Evolutionary conservation across 345 rosid genomes (phyloP).

Genomic region (Sonneratia caseolaris): DNA sequence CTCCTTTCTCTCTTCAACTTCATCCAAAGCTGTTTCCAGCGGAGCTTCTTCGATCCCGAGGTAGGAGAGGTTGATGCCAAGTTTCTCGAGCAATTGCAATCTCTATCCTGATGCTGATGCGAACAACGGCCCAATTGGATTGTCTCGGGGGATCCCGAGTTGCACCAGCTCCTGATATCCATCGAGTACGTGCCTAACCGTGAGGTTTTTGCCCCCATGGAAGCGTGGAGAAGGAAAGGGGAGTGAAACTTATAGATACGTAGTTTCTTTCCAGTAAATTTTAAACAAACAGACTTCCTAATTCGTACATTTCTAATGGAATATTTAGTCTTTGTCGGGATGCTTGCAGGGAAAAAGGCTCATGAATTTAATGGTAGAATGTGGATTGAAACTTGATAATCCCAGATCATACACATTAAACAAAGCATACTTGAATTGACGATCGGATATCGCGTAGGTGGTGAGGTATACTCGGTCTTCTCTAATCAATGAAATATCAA

Average conservation of each 20-base stretch:
- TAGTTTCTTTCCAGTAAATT: too few species aligned
- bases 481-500: too few species aligned
- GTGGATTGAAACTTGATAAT: too few species aligned
- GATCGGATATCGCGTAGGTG: too few species aligned
- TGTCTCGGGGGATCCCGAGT: slow-evolving; percentile 5
- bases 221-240: background rate
- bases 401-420: too few species aligned
- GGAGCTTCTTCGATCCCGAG: slow-evolving; percentile 13
- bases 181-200: background rate
- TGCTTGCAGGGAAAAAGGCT: background rate
- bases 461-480: too few species aligned
- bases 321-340: background rate
- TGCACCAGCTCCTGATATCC: slow-evolving; percentile 19
- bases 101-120: background rate
- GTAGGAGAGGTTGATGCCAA: background rate
- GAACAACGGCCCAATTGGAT: slow-evolving; percentile 1
- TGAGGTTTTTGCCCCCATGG: background rate
- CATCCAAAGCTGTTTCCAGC: slow-evolving; percentile 29
- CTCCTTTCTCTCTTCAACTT: slow-evolving; percentile 27
- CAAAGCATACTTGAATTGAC: too few species aligned
- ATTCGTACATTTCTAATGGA: background rate
- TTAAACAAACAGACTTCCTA: too few species aligned
- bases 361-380: background rate
- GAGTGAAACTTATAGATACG: background rate
- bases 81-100: background rate